Evolutionary conservation across 2,329 filamentous ascomycete genomes (phyloP), one percentile per base, ranked within the genome.

Genomic region (Hypoxylon sp.): DNA sequence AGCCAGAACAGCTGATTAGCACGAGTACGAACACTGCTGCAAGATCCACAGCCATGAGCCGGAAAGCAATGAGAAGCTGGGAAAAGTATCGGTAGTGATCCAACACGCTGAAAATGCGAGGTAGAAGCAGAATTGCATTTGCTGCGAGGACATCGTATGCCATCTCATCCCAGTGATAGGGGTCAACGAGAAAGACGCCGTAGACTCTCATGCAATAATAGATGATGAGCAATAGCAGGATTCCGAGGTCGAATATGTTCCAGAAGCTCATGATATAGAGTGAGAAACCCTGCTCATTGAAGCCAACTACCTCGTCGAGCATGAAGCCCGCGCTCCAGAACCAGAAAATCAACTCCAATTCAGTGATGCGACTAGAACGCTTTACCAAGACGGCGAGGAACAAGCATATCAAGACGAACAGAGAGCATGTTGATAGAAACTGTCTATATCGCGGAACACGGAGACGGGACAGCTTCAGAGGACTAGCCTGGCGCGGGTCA

Each of bases 241-340:
- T 97, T 7, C 94, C 94, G 37, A 97, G 82, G 74, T 97, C 94
- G 76, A 97, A 97, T 37, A 94, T 88, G 76, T 97, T 97, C 94
- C 94, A 97, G 76, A 97, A 95, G 76, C 93, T 97, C 89, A 97
- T 94, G 73, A 97, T 92, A 79, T 97, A 98, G 28, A 98, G 86
- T 37, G 93, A 94, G 76, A 97, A 97, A 2, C 94, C 94, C 78
- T 97, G 93, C 77, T 98, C 94, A 69, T 94, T 97, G 82, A 97
- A 97, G 10, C 94, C 94, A 17, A 97, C 93, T 20, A 98, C 86
- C 78, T 97, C 94, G 73, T 97, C 94, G 30, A 97, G 87, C 93
- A 97, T 97, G 77, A 96, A 97, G 0, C 94, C 94, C 24, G 93
- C 92, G 74, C 93, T 97, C 94, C 94, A 98, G 77, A 97, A 92